A percentile compares a stretch with the other conserved stretches of the same genome.
Conservation (phyloP, 208 protist species). For the Trypanosoma avium region DNA sequence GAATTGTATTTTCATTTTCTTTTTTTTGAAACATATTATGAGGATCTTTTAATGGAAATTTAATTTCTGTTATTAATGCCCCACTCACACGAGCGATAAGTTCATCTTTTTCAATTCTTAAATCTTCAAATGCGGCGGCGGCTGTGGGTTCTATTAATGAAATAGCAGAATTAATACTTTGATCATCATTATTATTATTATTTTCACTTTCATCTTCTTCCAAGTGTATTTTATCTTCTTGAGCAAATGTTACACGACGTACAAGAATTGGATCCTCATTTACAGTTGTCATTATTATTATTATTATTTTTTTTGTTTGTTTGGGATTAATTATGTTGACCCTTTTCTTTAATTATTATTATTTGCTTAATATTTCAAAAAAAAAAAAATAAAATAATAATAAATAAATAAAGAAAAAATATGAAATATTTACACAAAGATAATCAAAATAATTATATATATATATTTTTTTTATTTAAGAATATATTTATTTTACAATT, state of each 20-base stretch:
- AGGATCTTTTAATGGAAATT: not conserved
- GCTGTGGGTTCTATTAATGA: not conserved
- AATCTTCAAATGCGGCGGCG: constrained; percentile 19
- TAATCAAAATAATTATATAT: too few relatives aligned
- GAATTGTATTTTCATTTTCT: not conserved
- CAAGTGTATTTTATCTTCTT: too few relatives aligned
- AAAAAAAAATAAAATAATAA: not conserved
- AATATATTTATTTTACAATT: too few relatives aligned
- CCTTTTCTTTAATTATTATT: not conserved
- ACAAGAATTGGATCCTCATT: too few relatives aligned
- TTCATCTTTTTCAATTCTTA: constrained; percentile 64
- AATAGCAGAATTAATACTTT: not conserved
- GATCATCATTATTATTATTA: not conserved
- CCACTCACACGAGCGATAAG: constrained; percentile 79
- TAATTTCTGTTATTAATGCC: constrained; percentile 72
- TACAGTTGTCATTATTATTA: too few relatives aligned
- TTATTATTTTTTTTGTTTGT: too few relatives aligned
- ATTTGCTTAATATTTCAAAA: constrained; percentile 9
- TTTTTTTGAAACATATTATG: too few relatives aligned
- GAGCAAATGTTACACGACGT: too few relatives aligned
- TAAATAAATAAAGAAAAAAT: not conserved
- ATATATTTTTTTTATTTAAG: too few relatives aligned
- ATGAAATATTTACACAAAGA: too few relatives aligned
- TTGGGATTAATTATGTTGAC: not conserved
- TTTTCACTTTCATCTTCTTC: too few relatives aligned